Evolutionary conservation across 192 early-diverging fungal species (phyloP), one percentile per base, ranked within the genome.

Genomic region (Gaertneriomyces semiglobifer): DNA sequence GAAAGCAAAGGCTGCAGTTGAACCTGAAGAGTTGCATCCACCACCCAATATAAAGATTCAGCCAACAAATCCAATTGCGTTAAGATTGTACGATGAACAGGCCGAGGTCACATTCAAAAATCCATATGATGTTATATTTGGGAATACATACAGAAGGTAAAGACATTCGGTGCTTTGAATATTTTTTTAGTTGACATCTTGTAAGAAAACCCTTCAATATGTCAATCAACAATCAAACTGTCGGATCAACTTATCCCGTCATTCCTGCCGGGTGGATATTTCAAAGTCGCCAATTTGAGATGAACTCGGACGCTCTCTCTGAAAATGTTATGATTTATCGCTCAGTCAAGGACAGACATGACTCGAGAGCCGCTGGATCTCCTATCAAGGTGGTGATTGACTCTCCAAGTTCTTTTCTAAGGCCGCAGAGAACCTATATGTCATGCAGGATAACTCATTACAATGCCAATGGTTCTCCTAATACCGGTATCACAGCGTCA

Each of bases 131-230:
- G 2, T 50, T 50, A 50, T 50, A n/a, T 50, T 50, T 50, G 48
- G 48, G 0, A 12, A 18, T 12, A 50, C 11, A 3, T 50, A 50
- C 11, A 18, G 12, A 50, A 50, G 3, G 12, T 33, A 33, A 33
- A 1, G 25, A 1, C 25, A 2, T 2, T 1, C 25, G 0, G 0
- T 33, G 25, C 25, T 33, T 33, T 3, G 48, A 50, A 50, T 50
- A 50, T 50, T 50, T 50, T 50, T 50, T 50, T 50, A 18, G 48
- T 50, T 50, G 48, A 50, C 48, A 50, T 50, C 18, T 18, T n/a
- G 18, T 50, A 50, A 50, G 48, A 50, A 48, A 50, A 2, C 48
- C 18, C 48, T 33, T 33, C 25, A 33, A 18, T 0, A 50, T 50
- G 48, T 50, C 48, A 50, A 50, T 50, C 2, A 50, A 56, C 25